Base-by-base conservation (phyloP, 2,329 filamentous ascomycete species). In the Talaromyces atroroseus region DNA sequence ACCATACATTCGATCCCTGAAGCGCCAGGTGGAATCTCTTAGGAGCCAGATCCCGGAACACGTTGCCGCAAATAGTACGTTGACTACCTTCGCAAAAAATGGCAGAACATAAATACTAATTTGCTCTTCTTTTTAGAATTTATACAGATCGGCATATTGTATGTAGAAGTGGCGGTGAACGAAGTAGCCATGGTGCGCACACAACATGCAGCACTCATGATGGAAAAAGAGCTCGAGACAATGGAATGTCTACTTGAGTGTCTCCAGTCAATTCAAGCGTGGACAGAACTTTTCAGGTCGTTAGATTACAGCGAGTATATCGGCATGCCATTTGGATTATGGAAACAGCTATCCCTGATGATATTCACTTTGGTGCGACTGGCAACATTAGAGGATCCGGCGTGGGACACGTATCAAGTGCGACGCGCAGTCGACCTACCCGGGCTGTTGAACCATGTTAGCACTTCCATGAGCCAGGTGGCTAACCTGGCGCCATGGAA, bases 341-440 rank as follows among this genome's bases (percentile, higher is more conserved):
- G 52, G 57, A 58, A 58, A 36, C 57, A 58, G 20, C 18, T 58
- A 18, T 36, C 45, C 44, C 49, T 50, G 10, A 26, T 54, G 14
- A 18, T 58, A 5, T 54, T 46, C 24, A 49, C 53, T 3, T 16
- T 52, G 5, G 44, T 26, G 24, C 57, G 57, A 16, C 53, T 58
- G 11, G 49, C 48, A 5, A 34, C 29, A 1, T 32, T 58, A 10
- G 48, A 52, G 3, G 52, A 58, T 42, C 57, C 57, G 3, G 26
- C 46, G 11, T 58, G 57, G 57, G 52, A 58, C 14, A 18, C 32
- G 8, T 45, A 49, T 3, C 24, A 23, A 2, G 29, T 58, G 20
- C 50, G 40, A 5, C 29, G 23, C 16, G 23, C 44, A 10, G 29
- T 58, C n/a, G 34, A 58, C 24, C 40, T 58, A 11, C 52, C 52